Evolutionary conservation across 768 basidiomycete species (phyloP), one percentile per base, ranked within the genome.

Genomic region (Psilocybe tampanensis): DNA sequence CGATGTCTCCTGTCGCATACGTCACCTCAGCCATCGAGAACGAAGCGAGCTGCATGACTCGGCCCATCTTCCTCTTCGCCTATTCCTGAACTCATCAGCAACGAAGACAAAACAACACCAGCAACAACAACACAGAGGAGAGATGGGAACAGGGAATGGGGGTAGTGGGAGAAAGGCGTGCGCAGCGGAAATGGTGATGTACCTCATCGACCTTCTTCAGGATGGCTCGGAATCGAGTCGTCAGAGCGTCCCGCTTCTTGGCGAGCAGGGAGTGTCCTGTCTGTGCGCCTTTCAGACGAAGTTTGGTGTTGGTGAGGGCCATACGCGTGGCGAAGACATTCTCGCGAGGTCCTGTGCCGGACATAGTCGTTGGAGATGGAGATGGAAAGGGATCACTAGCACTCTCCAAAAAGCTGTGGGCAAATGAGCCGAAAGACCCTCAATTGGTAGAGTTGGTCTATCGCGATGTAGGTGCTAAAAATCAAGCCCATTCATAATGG

Each of bases 21-120:
- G 95, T 96, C 62, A 99, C 97, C 73, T 98, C 96, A 0, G 97
- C 97, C 77, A 98, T 89, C 42, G 95, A 97, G 81, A 99, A 97
- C 41, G 97, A 98, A 22, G 97, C 97, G 49, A 98, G 82, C 72
- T 99, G 97, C 88, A 99, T 97, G 22, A 98, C 95, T 57, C 92
- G 83, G 26, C 97, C 97, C 97, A 98, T 99, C 77, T 98, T 95
- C 57, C 95, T 86, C 73, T 99, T 99, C 9, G 97, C 96, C 95
- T 98, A 61, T 59, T 59, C 54, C 63, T 70, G 50, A 57, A 62
- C 53, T 61, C 56, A 63, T 72, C 44, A 69, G 56, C 52, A 64
- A 39, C 45, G 18, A 36, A 26, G 39, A 29, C 13, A 36, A 29
- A 13, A 44, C 48, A 17, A 39, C 18, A 36, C 18, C n/a, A n/a